Percentiles rank a stretch among this genome's conserved stretches.
These are phyloP conservation scores for Auxenochlorella pyrenoidosa DNA, from an alignment of 139 green algal species.

Conservation along the genomic window DNA sequence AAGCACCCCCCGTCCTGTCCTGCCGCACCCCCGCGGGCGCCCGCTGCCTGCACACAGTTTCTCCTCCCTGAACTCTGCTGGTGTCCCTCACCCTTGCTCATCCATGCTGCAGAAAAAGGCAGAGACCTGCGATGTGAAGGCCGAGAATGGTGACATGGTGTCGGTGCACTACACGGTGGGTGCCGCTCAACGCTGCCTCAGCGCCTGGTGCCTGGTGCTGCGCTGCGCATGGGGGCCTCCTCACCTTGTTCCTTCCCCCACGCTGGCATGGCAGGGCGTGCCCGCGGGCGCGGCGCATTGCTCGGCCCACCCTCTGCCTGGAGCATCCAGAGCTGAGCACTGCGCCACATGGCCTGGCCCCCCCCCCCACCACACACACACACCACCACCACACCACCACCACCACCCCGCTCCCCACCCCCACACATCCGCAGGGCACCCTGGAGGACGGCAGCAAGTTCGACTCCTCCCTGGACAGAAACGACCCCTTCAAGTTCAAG, in stretches of 20 bases:
- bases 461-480: conserved; percentile 45
- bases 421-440: no score
- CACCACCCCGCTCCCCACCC: no score
- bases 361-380: not conserved
- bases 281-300: no score
- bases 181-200: not conserved
- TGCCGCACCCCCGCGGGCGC: not conserved
- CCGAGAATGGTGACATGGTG: conserved; percentile 39
- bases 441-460: conserved; percentile 47
- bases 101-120: conserved; percentile 19
- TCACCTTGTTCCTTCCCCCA: no score
- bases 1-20: not conserved
- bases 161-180: conserved; percentile 32
- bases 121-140: conserved; percentile 24
- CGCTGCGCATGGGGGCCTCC: no score
- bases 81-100: not conserved
- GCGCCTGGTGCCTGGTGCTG: no score
- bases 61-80: no score
- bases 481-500: conserved; percentile 46
- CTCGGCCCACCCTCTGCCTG: no score
- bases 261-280: no score
- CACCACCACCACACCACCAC: no score
- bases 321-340: no score
- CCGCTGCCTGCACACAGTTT: not conserved
- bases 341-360: no score